Evolutionary conservation across 441 rosid genomes (phyloP).

Genomic region (Pelargonium australe): DNA sequence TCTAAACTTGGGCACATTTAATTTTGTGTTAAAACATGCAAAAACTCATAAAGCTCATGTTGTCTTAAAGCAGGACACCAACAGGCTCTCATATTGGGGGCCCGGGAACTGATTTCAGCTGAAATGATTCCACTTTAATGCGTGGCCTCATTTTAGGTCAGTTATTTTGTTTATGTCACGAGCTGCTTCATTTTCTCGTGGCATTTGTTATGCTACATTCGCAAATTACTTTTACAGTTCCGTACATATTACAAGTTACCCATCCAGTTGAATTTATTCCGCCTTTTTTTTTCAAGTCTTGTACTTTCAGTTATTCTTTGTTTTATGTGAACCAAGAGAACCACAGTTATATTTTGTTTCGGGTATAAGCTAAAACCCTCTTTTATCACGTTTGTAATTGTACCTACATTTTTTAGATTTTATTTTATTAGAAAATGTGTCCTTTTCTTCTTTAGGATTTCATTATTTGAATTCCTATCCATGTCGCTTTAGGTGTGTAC

Average conservation of each 20-base stretch:
- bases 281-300: not conserved
- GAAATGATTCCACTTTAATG: constrained; percentile 74
- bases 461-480: not conserved
- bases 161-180: constrained; percentile 60
- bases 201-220: constrained; percentile 52
- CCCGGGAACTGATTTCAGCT: constrained; percentile 94
- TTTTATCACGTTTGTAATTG: not conserved
- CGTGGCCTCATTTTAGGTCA: constrained; percentile 82
- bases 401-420: not conserved
- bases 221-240: constrained; percentile 35
- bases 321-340: constrained; percentile 14
- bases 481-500: not conserved
- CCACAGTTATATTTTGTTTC: constrained; percentile 10
- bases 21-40: constrained; percentile 35
- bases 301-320: not conserved
- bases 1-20: constrained; percentile 44
- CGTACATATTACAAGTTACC: constrained; percentile 34
- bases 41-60: constrained; percentile 60
- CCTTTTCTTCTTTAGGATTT: not conserved
- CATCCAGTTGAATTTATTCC: constrained; percentile 28
- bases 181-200: constrained; percentile 47
- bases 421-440: not conserved
- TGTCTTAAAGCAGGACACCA: constrained; percentile 86
- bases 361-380: not conserved
- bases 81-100: constrained; percentile 90